phyloP scores from a whole-genome alignment of 78 protist genomes.

The Paulinella micropora region DNA sequence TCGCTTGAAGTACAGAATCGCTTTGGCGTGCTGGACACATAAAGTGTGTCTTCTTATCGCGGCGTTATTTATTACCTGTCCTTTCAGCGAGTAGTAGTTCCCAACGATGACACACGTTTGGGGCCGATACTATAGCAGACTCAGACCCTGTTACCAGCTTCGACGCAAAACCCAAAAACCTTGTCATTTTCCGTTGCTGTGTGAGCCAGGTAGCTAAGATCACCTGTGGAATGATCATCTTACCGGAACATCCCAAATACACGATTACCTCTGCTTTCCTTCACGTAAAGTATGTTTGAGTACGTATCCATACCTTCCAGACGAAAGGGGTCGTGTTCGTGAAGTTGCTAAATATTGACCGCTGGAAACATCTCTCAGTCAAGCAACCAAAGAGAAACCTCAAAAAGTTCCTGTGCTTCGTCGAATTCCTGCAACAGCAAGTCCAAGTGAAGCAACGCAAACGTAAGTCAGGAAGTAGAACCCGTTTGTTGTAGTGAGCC shows the following conservation, averaged over 20 bases:
- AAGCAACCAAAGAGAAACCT: no score
- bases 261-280: background rate
- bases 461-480: no score
- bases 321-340: constrained; percentile 45
- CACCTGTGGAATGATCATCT: no score
- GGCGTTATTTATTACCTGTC: no score
- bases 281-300: constrained; percentile 72
- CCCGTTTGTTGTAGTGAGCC: constrained; percentile 31
- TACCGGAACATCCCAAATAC: no score
- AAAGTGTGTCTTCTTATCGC: no score
- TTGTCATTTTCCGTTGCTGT: background rate
- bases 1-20: constrained; percentile 73
- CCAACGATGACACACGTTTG: constrained; percentile 77
- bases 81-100: constrained; percentile 59
- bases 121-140: constrained; percentile 55
- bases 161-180: no score
- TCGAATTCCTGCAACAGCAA: constrained; percentile 40
- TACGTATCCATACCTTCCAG: constrained; percentile 66
- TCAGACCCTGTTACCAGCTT: no score
- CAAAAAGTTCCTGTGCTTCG: constrained; percentile 9
- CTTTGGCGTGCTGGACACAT: constrained; percentile 80
- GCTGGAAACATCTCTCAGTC: background rate
- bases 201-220: background rate
- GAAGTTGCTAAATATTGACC: background rate
- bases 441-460: no score